Conservation (phyloP, 1,284 basidiomycete genomes). For the Boletus semigastroideus region DNA sequence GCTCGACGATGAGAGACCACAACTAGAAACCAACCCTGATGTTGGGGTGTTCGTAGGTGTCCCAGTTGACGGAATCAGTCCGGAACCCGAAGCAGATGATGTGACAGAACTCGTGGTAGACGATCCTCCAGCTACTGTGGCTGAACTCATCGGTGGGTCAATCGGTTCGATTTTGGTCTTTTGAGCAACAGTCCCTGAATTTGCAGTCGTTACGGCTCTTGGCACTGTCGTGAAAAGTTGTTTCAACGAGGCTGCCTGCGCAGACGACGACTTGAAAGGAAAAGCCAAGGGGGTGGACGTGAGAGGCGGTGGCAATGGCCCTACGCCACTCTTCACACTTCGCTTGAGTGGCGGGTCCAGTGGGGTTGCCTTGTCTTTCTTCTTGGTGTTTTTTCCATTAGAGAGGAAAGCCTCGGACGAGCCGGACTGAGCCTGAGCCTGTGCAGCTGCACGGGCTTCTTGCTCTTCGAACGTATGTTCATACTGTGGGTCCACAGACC, state of each 20-base stretch:
- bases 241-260: not conserved
- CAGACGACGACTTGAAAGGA: conserved; percentile 14
- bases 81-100: conserved; percentile 3
- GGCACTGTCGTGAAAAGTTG: conserved; percentile 11
- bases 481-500: conserved; percentile 79
- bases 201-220: not conserved
- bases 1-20: conserved; percentile 11
- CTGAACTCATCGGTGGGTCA: conserved; percentile 2
- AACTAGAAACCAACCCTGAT: not conserved
- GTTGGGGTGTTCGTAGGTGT: not conserved
- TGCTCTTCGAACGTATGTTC: conserved; percentile 68
- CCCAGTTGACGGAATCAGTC: not conserved
- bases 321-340: conserved; percentile 58
- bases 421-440: conserved; percentile 11
- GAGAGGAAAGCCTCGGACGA: conserved; percentile 7
- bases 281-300: conserved; percentile 59
- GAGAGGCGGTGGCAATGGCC: conserved; percentile 62
- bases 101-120: not conserved
- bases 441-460: conserved; percentile 51
- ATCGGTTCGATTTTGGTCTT: conserved; percentile 6
- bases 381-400: conserved; percentile 42
- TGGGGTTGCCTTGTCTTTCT: conserved; percentile 53
- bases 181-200: not conserved
- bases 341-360: conserved; percentile 64
- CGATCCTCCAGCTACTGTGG: not conserved